Base-by-base conservation (phyloP, 1,284 basidiomycete species). In the Cutaneotrichosporon spelunceum region DNA sequence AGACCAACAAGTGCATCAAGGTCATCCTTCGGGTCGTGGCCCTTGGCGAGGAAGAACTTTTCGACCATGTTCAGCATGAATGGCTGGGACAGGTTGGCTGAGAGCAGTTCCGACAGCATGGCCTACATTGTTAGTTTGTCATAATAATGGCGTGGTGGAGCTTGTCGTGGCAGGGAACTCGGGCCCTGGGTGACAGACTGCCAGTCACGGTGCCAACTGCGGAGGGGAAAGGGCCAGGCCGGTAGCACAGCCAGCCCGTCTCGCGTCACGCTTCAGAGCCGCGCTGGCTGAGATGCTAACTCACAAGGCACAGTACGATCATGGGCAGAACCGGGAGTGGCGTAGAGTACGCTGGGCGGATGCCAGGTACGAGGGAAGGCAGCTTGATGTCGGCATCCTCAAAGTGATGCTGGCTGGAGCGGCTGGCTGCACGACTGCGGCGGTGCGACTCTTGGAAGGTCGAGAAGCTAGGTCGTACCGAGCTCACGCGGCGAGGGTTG, bases 41-140 rank as follows among this genome's bases (percentile, higher is more conserved):
- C 73, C n/a, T 69, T 60, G 7, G 59, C 56, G 44, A 70, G 62
- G 61, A 77, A 76, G 65, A 77, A 76, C 29, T 70, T 86, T 84
- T 90, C 89, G 24, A 96, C 91, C 93, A 96, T 95, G 80, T 91
- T 91, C 61, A 93, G 81, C 55, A 93, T 78, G 75, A 93, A 94
- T 11, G 90, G 92, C 30, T 88, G 91, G 11, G 90, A 90, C 30
- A 94, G 88, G 72, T 93, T 94, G 26, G 93, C 93, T 9, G 88
- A 89, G 48, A 96, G 79, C 73, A 96, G 93, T 78, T 97, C 93
- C 50, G 91, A 92, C 19, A 95, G 83, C 88, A 96, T 90, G 1
- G 89, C 89, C 88, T 93, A 69, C 67, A 42, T 11, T 47, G 30
- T 47, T 19, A 53, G 33, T 16, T 4, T 16, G 9, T 33, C 19